These are phyloP conservation scores for Pseudocercospora cruenta DNA, from an alignment of 2,329 filamentous ascomycete genomes.

Conservation along the genomic window DNA sequence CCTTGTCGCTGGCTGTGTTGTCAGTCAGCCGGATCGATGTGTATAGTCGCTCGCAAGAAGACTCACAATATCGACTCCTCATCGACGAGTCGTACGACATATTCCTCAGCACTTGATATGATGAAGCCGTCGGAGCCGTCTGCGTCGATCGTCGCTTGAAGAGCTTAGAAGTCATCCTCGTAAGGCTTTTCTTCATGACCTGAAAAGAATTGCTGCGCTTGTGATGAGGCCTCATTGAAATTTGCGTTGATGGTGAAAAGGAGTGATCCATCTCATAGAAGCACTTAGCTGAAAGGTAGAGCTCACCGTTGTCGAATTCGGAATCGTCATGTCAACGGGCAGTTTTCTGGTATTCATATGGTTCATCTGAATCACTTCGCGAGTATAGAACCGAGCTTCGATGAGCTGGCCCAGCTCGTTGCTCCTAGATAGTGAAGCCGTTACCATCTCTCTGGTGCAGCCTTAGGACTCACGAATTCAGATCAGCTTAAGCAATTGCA, in stretches of 20 bases:
- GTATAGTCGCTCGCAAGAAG: not conserved
- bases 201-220: not conserved
- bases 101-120: not conserved
- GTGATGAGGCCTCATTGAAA: not conserved
- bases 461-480: not conserved
- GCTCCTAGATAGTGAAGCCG: not conserved
- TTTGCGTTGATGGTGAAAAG: not conserved
- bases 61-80: slow-evolving; percentile 1
- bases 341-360: not conserved
- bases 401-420: not conserved
- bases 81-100: not conserved
- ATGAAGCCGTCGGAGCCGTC: not conserved
- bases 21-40: not conserved
- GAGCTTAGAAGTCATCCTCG: not conserved
- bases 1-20: not conserved
- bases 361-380: not conserved
- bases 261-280: not conserved
- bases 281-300: not conserved
- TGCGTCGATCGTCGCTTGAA: not conserved
- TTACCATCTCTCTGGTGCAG: not conserved
- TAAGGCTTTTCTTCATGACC: not conserved
- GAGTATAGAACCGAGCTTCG: not conserved
- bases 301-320: not conserved
- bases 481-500: not conserved
- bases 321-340: slow-evolving; percentile 2